Evolutionary conservation across 441 rosid genomes (phyloP), one percentile per base, ranked within the genome.

Genomic region (Theobroma grandiflorum): DNA sequence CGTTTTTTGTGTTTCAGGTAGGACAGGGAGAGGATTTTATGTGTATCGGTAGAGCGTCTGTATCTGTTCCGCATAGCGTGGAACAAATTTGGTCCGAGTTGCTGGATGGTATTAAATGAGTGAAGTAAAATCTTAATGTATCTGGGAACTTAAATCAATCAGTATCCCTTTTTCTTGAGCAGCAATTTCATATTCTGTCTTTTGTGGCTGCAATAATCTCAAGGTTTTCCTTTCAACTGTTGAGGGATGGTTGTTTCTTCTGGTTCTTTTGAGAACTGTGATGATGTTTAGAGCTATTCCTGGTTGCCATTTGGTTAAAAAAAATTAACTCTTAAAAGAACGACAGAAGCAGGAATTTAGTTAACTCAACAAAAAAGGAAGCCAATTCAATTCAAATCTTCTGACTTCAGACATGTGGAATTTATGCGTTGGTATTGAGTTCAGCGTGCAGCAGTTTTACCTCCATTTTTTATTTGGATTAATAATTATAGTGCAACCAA

Each of bases 81-180:
- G 83, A 69, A 63, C 81, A 55, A 11, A 47, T 79, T 72, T 63
- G 49, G 31, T 64, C 75, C 15, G 47, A 55, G 81, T 76, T 81
- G 84, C 69, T 79, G 79, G 83, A 80, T 69, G 61, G 64, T 66
- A 64, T 53, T 35, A 4, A 52, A 73, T 33, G 74, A 77, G 80
- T 57, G 79, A 64, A 73, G n/a, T 8, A 37, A 77, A 76, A 80
- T 42, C 83, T 82, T 81, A 87, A 79, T 79, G 77, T 82, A 75
- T 38, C n/a, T 53, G 64, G 43, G 37, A 50, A 63, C 47, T 75
- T 26, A 66, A 73, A 75, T 76, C 38, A 37, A 73, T 67, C 72
- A 16, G 65, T 84, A 68, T 76, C 59, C 69, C 70, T 70, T 72
- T 10, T 43, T 33, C 58, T 22, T 26, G 69, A 35, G 74, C 82